A percentile compares a stretch with the other conserved stretches of the same genome.
Evolutionary conservation across 1,284 basidiomycete species (phyloP).

Genomic region (Bjerkandera adusta): DNA sequence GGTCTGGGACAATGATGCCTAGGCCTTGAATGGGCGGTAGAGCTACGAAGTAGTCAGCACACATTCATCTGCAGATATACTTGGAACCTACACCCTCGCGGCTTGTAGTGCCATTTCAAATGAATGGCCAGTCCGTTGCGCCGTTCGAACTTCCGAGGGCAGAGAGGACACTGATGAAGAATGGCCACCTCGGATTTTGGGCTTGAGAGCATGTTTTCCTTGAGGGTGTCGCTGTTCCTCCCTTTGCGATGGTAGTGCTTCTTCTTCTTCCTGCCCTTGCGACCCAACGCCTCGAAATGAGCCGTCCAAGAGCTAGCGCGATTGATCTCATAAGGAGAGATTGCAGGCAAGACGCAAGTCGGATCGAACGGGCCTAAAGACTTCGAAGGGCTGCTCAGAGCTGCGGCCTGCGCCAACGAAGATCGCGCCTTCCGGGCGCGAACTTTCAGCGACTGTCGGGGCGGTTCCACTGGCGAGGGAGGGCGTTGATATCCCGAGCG

Average conservation of each 20-base stretch:
- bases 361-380: not conserved
- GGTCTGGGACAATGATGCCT: not conserved
- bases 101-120: constrained; percentile 12
- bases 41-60: too few relatives aligned
- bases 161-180: constrained; percentile 6
- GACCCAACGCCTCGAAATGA: constrained; percentile 4
- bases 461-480: not conserved
- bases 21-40: not conserved
- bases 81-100: not conserved
- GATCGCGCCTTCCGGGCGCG: too few relatives aligned
- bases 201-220: not conserved
- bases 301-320: constrained; percentile 1
- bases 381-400: not conserved
- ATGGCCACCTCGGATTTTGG: not conserved
- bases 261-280: not conserved
- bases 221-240: too few relatives aligned
- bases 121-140: constrained; percentile 11
- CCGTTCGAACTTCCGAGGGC: constrained; percentile 5
- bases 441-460: not conserved
- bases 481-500: not conserved
- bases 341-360: not conserved
- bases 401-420: not conserved
- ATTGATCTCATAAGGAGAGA: not conserved
- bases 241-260: too few relatives aligned
- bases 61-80: too few relatives aligned